Evolutionary conservation across 192 early-diverging fungal species (phyloP).

Genomic region (Entomortierella beljakovae): DNA sequence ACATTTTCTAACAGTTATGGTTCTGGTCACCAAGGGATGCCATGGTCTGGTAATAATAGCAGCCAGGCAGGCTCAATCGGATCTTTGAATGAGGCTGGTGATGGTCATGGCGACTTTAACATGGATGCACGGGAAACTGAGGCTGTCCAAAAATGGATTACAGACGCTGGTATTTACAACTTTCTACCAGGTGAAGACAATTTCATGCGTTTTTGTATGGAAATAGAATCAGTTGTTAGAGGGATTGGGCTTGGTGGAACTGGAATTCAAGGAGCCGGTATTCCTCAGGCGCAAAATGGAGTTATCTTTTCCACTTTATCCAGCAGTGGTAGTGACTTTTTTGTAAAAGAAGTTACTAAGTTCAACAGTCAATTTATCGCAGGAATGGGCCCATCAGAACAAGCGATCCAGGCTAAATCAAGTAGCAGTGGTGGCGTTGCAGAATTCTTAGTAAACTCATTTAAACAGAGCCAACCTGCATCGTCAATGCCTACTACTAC

Average conservation of each 20-base stretch:
- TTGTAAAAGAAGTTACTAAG: constrained; percentile 42
- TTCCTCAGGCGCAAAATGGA: constrained; percentile 33
- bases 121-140: constrained; percentile 49
- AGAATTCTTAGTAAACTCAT: constrained; percentile 45
- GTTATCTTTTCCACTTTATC: constrained; percentile 5
- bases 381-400: constrained; percentile 36
- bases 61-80: constrained; percentile 6
- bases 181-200: constrained; percentile 56
- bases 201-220: constrained; percentile 57
- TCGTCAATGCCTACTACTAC: constrained; percentile 18
- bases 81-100: constrained; percentile 12
- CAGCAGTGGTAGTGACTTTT: constrained; percentile 42
- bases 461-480: constrained; percentile 26
- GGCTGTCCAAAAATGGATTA: constrained; percentile 48
- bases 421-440: constrained; percentile 28
- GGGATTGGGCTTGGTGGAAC: constrained; percentile 47
- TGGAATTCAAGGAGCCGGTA: constrained; percentile 33
- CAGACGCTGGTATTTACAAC: constrained; percentile 46
- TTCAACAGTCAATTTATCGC: constrained; percentile 40
- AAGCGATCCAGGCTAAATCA: constrained; percentile 11
- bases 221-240: constrained; percentile 44
- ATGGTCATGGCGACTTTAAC: constrained; percentile 20
- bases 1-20: constrained; percentile 19
- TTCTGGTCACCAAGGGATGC: constrained; percentile 7
- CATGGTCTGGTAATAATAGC: constrained; percentile 12